These are phyloP conservation scores for Brassica rapa DNA, from an alignment of 345 rosid species.

Conservation along the genomic window DNA sequence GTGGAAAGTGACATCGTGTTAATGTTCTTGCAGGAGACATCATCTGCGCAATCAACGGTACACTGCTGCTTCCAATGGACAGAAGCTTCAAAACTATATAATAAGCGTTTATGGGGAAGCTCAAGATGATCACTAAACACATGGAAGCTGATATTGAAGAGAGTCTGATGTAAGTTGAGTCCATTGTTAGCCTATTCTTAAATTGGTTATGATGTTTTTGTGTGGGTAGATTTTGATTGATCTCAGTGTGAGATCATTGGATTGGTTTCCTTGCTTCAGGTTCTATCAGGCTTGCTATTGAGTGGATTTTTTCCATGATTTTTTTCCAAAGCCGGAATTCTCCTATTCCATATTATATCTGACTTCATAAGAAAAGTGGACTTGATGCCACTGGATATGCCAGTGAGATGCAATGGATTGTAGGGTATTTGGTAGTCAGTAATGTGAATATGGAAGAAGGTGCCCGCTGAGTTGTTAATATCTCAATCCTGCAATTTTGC, in stretches of 20 bases:
- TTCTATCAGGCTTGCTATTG: no score
- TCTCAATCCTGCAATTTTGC: neutral
- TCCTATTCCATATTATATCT: no score
- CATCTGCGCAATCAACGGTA: slow-evolving; percentile 90
- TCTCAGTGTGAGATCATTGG: no score
- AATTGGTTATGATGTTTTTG: neutral
- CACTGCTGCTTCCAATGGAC: slow-evolving; percentile 91
- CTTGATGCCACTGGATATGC: neutral
- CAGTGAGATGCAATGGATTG: neutral
- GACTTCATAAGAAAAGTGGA: neutral
- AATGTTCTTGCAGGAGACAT: slow-evolving; percentile 58
- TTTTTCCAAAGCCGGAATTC: no score
- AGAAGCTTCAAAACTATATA: slow-evolving; percentile 72
- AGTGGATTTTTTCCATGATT: no score
- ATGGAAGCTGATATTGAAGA: neutral
- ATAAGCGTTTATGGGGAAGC: slow-evolving; percentile 73
- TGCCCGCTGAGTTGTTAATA: neutral
- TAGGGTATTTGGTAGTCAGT: neutral
- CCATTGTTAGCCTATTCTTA: neutral
- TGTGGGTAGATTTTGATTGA: neutral
- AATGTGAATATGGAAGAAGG: neutral
- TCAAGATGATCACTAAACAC: slow-evolving; percentile 59
- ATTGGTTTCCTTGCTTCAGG: no score
- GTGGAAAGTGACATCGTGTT: no score
- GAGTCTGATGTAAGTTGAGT: neutral